Evolutionary conservation across 1,284 basidiomycete species (phyloP), one percentile per base, ranked within the genome.

Genomic region (Cryptococcus maquisensis): DNA sequence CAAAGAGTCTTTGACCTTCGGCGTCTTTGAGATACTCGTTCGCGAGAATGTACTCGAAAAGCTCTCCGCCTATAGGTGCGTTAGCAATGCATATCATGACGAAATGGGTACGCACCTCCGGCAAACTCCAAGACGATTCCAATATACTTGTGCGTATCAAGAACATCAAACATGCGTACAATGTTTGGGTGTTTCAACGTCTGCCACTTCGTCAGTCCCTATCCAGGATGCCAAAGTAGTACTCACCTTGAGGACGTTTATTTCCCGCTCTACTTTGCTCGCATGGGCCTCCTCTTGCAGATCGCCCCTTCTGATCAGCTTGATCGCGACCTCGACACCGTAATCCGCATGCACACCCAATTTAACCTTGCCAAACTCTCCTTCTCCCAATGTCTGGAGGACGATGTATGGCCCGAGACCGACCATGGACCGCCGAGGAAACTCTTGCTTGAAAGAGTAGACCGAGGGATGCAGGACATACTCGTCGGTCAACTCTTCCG

Each of bases 361-460:
- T 75, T 98, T 99, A 78, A 99, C 95, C 75, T 99, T 99, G 54
- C 95, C 96, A 72, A 98, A 98, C 79, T 99, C 96, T 65, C 96
- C 96, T 76, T 99, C 95, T 44, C 96, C 94, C 12, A 97, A 81
- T 0, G 93, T 97, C 75, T 96, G 92, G 12, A 97, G 79, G 41
- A 97, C 82, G n/a, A 97, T 81, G 75, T 97, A 97, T 3, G 92
- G 90, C 0, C 93, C 93, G 66, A 97, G 95, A 72, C 88, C 90
- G 61, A 94, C 89, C 56, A 93, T 92, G 16, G 85, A 84, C 36
- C 92, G 82, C 51, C 86, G 80, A 4, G 91, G 90, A 68, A 94
- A 90, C 0, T 87, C 87, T 1, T 85, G 82, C 20, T 85, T 84
- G 73, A 88, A 94, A n/a, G 88, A 86, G 36, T 87, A 81, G 0